Conservation (phyloP, 2,329 filamentous ascomycete genomes). For the Epichloe sylvatica region DNA sequence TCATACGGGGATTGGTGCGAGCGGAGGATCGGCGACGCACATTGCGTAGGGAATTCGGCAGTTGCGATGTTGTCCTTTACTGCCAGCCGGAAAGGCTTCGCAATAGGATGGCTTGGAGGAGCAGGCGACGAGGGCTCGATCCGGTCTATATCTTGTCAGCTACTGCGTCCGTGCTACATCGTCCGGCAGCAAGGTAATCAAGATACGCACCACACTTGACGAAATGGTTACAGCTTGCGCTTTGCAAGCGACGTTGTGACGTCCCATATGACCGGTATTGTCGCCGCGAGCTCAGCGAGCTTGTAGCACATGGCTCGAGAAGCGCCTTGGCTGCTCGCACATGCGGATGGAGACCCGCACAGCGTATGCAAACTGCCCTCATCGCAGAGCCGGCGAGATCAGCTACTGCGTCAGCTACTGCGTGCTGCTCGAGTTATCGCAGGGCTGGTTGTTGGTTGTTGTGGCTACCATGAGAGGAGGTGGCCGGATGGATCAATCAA, state of each 20-base stretch:
- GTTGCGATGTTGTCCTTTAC: conserved; percentile 72
- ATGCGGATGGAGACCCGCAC: conserved; percentile 4
- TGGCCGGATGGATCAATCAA: no score
- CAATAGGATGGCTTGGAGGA: conserved; percentile 10
- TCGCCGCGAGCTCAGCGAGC: not conserved
- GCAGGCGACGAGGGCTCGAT: conserved; percentile 2
- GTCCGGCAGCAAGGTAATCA: no score
- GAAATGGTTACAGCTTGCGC: conserved; percentile 23
- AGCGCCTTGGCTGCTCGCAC: conserved; percentile 2
- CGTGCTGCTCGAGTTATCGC: not conserved
- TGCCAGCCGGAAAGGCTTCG: conserved; percentile 34
- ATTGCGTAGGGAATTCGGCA: conserved; percentile 56
- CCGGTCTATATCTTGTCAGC: conserved; percentile 1
- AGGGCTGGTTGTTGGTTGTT: not conserved
- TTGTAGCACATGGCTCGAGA: conserved; percentile 2
- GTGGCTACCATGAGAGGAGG: not conserved
- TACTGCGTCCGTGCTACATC: not conserved
- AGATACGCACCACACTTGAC: conserved; percentile 17
- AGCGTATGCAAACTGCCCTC: conserved; percentile 19
- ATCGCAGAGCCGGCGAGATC: conserved; percentile 6
- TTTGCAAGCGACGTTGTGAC: conserved; percentile 14
- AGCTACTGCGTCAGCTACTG: not conserved
- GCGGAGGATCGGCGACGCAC: conserved; percentile 62
- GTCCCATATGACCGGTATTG: conserved; percentile 1
- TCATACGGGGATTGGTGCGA: conserved; percentile 63